These are phyloP conservation scores for Trichoderma afroharzianum DNA, from an alignment of 2,329 filamentous ascomycete species.

Conservation along the genomic window DNA sequence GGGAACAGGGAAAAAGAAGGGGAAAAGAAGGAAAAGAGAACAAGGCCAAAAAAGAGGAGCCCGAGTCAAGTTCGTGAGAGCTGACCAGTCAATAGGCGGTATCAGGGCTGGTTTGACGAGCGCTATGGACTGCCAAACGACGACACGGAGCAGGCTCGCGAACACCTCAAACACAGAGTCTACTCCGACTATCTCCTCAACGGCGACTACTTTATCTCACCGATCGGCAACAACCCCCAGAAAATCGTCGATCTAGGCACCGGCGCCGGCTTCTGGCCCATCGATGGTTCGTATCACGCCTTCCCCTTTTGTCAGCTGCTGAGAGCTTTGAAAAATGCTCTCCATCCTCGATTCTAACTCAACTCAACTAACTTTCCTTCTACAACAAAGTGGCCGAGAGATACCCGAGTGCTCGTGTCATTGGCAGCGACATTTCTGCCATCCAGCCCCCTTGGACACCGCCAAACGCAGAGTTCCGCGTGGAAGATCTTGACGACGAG, in stretches of 20 bases:
- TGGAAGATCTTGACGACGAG: constrained; percentile 37
- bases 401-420: constrained; percentile 43
- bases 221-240: constrained; percentile 43
- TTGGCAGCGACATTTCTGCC: constrained; percentile 43
- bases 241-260: constrained; percentile 51
- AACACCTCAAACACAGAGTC: constrained; percentile 46
- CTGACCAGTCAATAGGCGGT: constrained; percentile 36
- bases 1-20: background rate
- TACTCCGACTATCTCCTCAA: constrained; percentile 45
- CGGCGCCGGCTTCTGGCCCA: constrained; percentile 54
- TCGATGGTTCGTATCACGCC: constrained; percentile 39
- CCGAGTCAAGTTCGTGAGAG: background rate
- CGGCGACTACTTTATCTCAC: constrained; percentile 41
- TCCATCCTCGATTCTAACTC: background rate
- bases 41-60: background rate
- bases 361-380: constrained; percentile 13
- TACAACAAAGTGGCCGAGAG: constrained; percentile 41
- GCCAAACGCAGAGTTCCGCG: constrained; percentile 53
- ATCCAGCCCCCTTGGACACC: constrained; percentile 48
- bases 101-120: constrained; percentile 45
- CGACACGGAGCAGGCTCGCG: constrained; percentile 46
- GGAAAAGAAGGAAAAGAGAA: background rate
- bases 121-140: constrained; percentile 53
- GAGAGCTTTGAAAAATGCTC: background rate
- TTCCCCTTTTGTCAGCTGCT: background rate